A percentile compares a stretch with the other conserved stretches of the same genome.
These are phyloP conservation scores for Friedmanniomyces endolithicus DNA, from an alignment of 495 filamentous ascomycete species.

Conservation along the genomic window DNA sequence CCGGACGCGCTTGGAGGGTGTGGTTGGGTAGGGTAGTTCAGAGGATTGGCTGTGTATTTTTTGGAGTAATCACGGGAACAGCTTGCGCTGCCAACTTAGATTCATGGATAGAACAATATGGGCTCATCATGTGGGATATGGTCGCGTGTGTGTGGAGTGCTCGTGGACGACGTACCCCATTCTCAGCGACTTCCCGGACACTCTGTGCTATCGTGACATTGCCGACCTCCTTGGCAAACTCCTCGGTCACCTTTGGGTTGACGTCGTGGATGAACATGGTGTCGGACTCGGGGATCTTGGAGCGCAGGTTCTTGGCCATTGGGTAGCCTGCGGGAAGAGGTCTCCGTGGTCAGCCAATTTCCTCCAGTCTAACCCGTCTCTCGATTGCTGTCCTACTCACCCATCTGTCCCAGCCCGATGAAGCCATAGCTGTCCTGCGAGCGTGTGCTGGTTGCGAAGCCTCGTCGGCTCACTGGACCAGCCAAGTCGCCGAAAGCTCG, in stretches of 20 bases:
- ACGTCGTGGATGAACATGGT: conserved; percentile 38
- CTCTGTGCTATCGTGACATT: conserved; percentile 26
- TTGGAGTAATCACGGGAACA: conserved; percentile 29
- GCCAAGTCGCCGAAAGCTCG: conserved; percentile 8
- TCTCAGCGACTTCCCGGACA: conserved; percentile 35
- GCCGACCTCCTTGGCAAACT: conserved; percentile 23
- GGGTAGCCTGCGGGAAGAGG: conserved; percentile 32
- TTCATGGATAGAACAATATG: conserved; percentile 31
- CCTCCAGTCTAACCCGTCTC: too few relatives aligned
- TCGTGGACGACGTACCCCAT: conserved; percentile 29
- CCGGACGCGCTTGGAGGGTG: background rate
- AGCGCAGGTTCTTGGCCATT: conserved; percentile 41
- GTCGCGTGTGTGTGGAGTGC: background rate
- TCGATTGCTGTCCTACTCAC: conserved; percentile 20
- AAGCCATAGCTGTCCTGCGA: conserved; percentile 29
- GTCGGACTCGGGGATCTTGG: conserved; percentile 30
- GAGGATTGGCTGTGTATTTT: conserved; percentile 34
- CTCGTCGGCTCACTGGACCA: conserved; percentile 6
- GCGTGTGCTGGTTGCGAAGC: conserved; percentile 15
- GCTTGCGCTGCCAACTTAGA: conserved; percentile 35
- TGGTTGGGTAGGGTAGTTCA: conserved; percentile 15
- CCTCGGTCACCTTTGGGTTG: conserved; percentile 29
- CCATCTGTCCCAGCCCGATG: conserved; percentile 35
- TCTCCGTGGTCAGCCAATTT: background rate
- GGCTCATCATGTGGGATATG: conserved; percentile 21